phyloP scores from a whole-genome alignment of 1,284 basidiomycete genomes.

The Melampsora americana region DNA sequence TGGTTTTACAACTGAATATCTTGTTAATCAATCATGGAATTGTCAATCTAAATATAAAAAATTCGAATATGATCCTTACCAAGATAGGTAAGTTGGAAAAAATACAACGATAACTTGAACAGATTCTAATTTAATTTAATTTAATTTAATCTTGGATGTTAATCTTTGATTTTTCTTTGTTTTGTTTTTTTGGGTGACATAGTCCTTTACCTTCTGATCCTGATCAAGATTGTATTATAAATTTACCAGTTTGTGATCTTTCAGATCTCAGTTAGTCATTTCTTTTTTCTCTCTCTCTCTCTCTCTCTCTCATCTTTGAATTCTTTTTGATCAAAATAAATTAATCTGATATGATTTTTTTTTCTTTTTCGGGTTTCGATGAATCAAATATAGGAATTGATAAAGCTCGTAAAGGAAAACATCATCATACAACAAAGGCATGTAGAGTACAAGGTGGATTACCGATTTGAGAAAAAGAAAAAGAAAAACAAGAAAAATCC shows the following conservation, averaged over 20 bases:
- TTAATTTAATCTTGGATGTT: too few species aligned
- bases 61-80: conserved; percentile 19
- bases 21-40: conserved; percentile 40
- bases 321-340: background rate
- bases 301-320: too few species aligned
- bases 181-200: background rate
- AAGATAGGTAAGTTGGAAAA: conserved; percentile 13
- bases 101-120: too few species aligned
- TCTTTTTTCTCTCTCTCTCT: background rate
- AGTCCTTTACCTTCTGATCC: conserved; percentile 31
- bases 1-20: conserved; percentile 40
- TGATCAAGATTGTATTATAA: conserved; percentile 35
- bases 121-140: too few species aligned
- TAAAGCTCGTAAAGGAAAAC: conserved; percentile 17
- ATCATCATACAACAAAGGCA: conserved; percentile 23
- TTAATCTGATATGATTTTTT: background rate
- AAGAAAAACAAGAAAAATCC: too few species aligned
- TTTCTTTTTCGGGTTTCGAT: too few species aligned
- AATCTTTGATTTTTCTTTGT: background rate
- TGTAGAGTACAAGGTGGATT: conserved; percentile 30
- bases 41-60: conserved; percentile 23
- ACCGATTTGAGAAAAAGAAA: conserved; percentile 8
- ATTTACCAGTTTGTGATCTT: conserved; percentile 34
- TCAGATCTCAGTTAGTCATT: conserved; percentile 22
- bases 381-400: conserved; percentile 35